phyloP scores from a whole-genome alignment of 352 stramenopile species.

The Globisporangium parvum region DNA sequence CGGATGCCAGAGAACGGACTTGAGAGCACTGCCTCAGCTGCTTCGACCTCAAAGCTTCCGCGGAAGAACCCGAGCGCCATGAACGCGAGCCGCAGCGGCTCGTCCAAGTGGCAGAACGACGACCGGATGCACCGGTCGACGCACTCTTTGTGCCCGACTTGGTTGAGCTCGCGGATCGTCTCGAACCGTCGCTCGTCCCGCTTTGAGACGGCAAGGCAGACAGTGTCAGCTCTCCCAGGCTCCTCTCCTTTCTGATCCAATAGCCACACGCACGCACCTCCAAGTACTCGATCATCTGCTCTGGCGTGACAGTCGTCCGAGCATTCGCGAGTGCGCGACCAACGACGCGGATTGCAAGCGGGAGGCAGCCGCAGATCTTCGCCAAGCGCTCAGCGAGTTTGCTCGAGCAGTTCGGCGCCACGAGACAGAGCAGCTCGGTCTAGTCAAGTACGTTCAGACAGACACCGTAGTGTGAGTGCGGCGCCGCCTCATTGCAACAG shows the following conservation, averaged over 20 bases:
- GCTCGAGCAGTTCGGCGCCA: constrained; percentile 51
- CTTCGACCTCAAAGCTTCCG: constrained; percentile 65
- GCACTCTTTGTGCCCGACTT: constrained; percentile 72
- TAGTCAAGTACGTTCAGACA: constrained; percentile 14
- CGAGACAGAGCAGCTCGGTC: constrained; percentile 65
- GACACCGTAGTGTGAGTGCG: background rate
- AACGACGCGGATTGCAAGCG: constrained; percentile 77
- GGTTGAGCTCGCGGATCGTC: constrained; percentile 67
- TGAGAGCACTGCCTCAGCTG: constrained; percentile 63
- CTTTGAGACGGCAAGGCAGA: constrained; percentile 14
- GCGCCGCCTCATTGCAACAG: background rate
- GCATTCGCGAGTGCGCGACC: constrained; percentile 70
- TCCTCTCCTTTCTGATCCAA: background rate
- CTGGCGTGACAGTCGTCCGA: constrained; percentile 60
- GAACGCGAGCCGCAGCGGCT: constrained; percentile 65
- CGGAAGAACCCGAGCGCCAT: constrained; percentile 83
- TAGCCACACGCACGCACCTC: constrained; percentile 23
- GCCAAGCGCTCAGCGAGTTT: constrained; percentile 58
- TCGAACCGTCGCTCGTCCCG: constrained; percentile 63
- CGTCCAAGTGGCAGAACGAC: constrained; percentile 73
- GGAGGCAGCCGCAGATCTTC: constrained; percentile 70
- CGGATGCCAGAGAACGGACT: constrained; percentile 25
- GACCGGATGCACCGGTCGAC: constrained; percentile 77
- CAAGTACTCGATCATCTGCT: constrained; percentile 79
- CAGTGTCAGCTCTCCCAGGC: background rate